Evolutionary conservation across 2,329 filamentous ascomycete genomes (phyloP).

Genomic region (Coniella lustricola): DNA sequence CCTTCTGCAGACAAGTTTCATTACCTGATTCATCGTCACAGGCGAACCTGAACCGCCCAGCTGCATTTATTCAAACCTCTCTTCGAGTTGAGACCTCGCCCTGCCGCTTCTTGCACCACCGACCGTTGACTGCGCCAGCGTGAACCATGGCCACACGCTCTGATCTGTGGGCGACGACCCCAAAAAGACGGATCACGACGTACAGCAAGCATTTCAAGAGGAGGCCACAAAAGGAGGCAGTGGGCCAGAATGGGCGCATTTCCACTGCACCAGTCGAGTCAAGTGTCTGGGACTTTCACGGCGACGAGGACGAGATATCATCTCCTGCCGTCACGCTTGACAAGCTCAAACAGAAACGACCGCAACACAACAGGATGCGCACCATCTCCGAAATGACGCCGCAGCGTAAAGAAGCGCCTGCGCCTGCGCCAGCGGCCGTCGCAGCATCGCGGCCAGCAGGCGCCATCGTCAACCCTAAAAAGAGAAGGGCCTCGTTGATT

Average conservation of each 20-base stretch:
- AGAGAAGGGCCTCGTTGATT: conserved; percentile 6
- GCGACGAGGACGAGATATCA: conserved; percentile 14
- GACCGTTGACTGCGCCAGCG: neutral
- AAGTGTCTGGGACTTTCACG: conserved; percentile 16
- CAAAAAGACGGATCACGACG: conserved; percentile 25
- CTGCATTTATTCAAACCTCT: neutral
- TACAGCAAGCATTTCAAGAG: conserved; percentile 25
- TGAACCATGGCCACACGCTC: conserved; percentile 18
- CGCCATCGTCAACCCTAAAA: conserved; percentile 10
- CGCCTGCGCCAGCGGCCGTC: neutral
- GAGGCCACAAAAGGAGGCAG: conserved; percentile 15
- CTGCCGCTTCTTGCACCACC: neutral
- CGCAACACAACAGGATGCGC: conserved; percentile 1
- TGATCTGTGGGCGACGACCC: conserved; percentile 19
- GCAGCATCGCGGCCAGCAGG: neutral
- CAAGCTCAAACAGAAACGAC: conserved; percentile 10
- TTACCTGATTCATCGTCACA: neutral
- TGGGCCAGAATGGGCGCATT: conserved; percentile 9
- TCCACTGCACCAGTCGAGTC: conserved; percentile 14
- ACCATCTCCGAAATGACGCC: conserved; percentile 1
- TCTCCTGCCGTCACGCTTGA: conserved; percentile 13
- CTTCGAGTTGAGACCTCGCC: neutral
- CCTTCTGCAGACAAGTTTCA: neutral
- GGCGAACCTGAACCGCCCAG: neutral
- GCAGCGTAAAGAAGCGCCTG: neutral